These are phyloP conservation scores for Piromyces sp. DNA, from an alignment of 192 early-diverging fungal genomes.

Conservation along the genomic window DNA sequence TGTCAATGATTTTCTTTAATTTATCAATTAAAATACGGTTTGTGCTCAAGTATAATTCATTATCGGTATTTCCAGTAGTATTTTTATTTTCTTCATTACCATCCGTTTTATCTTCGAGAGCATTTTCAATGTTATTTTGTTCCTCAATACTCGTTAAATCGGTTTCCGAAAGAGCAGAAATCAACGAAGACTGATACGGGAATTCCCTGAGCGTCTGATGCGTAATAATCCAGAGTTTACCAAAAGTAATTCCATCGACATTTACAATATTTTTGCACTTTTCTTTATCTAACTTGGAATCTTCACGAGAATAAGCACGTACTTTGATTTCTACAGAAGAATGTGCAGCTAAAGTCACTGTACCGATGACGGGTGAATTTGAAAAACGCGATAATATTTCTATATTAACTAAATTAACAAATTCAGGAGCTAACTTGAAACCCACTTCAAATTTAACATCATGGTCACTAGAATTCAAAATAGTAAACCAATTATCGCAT, in stretches of 20 bases:
- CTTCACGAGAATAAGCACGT: slow-evolving; percentile 44
- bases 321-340: slow-evolving; percentile 50
- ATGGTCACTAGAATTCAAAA: slow-evolving; percentile 53
- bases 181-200: not conserved
- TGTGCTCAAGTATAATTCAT: not conserved
- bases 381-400: slow-evolving; percentile 64
- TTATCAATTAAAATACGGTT: not conserved
- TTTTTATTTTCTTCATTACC: no score
- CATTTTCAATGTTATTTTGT: not conserved
- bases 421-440: slow-evolving; percentile 34
- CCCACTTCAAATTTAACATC: slow-evolving; percentile 65
- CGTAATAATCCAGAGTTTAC: slow-evolving; percentile 46
- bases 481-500: slow-evolving; percentile 68
- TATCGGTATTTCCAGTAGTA: not conserved
- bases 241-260: slow-evolving; percentile 44
- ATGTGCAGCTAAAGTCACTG: slow-evolving; percentile 41
- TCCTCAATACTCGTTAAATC: not conserved
- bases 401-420: slow-evolving; percentile 39
- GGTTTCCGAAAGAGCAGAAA: not conserved
- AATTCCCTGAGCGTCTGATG: not conserved
- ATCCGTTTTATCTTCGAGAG: no score
- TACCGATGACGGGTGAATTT: slow-evolving; percentile 57
- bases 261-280: slow-evolving; percentile 26
- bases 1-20: not conserved
- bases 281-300: slow-evolving; percentile 33